Base-by-base conservation (phyloP, 2,329 filamentous ascomycete genomes). In the Talaromyces sp. region DNA sequence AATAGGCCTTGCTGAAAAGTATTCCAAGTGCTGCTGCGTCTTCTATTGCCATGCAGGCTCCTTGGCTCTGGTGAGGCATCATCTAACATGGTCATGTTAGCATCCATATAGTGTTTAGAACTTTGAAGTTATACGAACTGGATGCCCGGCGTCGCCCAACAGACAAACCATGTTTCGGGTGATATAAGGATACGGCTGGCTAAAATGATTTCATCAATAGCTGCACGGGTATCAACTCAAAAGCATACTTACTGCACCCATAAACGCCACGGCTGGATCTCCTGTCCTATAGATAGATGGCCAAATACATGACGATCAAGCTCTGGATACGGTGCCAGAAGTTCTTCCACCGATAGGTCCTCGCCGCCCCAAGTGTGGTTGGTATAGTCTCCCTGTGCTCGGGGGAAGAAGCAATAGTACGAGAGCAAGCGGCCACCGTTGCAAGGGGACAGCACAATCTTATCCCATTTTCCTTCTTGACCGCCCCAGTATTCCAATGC, bases 401-500 rank as follows among this genome's bases (percentile, higher is more conserved):
- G 79, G 0, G 85, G 82, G 72, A 88, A 88, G 77, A 88, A 88
- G 74, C 86, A 88, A 74, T 89, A 89, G 74, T 87, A 89, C 0
- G 85, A 88, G 3, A 88, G 77, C 2, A 88, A 74, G 62, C 82
- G 82, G 57, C 86, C 86, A 24, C 81, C 82, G 67, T 88, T 87
- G 74, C 87, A 89, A 5, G 87, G 85, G 0, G 85, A 88, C 1
- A 89, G 76, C 5, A 89, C 87, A 61, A 90, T 89, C 78, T 89
- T 90, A 72, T 88, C 83, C 79, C 78, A 84, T 67, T 83, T 85
- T 59, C 86, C 83, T 29, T 52, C 48, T 10, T 61, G 59, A 57
- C 87, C 87, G 27, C 87, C 87, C 87, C 87, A 89, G 76, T 88
- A 89, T 70, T 90, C 85, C 0, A 90, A 76, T 0, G 86, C 86